Evolutionary conservation across 169 alveolate genomes (phyloP).

Genomic region (Miamiensis avidus): DNA sequence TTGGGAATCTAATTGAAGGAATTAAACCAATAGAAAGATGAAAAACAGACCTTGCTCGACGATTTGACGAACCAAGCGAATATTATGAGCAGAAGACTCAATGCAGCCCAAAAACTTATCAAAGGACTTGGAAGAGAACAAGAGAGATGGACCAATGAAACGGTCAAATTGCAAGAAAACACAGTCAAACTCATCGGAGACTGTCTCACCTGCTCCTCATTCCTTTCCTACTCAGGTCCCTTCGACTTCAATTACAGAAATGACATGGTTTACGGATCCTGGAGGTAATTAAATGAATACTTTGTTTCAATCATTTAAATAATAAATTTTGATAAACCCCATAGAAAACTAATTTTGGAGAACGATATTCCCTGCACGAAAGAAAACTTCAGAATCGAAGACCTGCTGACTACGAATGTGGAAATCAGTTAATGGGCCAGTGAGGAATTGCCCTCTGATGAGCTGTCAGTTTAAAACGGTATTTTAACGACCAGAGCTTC

Average conservation of each 20-base stretch:
- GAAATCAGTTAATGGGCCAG: conserved; percentile 92
- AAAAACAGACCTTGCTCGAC: conserved; percentile 84
- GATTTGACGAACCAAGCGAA: conserved; percentile 87
- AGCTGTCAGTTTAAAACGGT: conserved; percentile 92
- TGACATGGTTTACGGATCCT: conserved; percentile 90
- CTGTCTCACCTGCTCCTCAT: conserved; percentile 90
- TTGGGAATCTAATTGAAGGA: conserved; percentile 80
- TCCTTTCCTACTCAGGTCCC: conserved; percentile 93
- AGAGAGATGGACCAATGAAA: conserved; percentile 90
- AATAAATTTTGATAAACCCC: too few relatives aligned
- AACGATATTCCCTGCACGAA: conserved; percentile 81
- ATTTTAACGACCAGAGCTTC: conserved; percentile 89
- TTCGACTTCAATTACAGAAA: conserved; percentile 88
- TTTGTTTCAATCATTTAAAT: too few relatives aligned
- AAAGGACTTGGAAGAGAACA: conserved; percentile 88
- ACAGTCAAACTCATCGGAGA: conserved; percentile 89
- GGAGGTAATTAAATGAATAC: too few relatives aligned
- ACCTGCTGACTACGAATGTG: conserved; percentile 88
- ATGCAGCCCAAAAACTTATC: conserved; percentile 91
- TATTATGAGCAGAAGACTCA: conserved; percentile 83
- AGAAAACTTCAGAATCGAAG: conserved; percentile 81
- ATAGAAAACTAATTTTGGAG: conserved; percentile 73
- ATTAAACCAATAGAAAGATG: conserved; percentile 82
- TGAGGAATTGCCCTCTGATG: conserved; percentile 94
- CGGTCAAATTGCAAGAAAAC: conserved; percentile 71